Evolutionary conservation across 306 rosid species (phyloP), one percentile per base, ranked within the genome.

Genomic region (Canavalia gladiata): DNA sequence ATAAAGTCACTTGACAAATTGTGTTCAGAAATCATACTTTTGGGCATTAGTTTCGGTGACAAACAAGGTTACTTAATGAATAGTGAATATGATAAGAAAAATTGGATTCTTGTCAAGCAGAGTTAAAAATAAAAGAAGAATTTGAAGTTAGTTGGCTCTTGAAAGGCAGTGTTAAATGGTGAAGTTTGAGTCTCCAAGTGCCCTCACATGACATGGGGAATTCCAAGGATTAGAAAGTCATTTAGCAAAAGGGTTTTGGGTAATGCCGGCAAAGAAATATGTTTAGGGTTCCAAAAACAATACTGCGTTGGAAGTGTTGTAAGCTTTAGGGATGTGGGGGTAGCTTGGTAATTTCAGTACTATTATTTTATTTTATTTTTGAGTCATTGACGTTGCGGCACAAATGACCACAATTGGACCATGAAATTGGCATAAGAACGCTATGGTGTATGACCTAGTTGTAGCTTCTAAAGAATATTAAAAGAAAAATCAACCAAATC

Each of bases 61-160:
- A 46, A 29, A 70, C 47, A 70, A 18, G 46, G 60, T 0, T 69
- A 1, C 31, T 47, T 30, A 30, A 10, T 72, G 5, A 73, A 73
- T 3, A 54, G 52, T 45, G 29, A 59, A 30, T 31, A 25, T 60
- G 41, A 3, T 8, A 60, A 63, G 80, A 59, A 47, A 56, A 30
- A 8, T 62, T 76, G 72, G 49, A 49, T 76, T 64, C 43, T 43
- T 45, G 25, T 74, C 5, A 43, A 42, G 45, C 45, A 74, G 31
- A 31, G 47, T 34, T 31, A 18, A 18, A 35, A 49, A 42, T 10
- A 82, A 68, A 74, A 75, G 63, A 25, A 56, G 64, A 75, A 39
- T 72, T 66, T 84, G 56, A 84, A 83, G 10, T 63, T 42, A 59
- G 18, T 43, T 78, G 81, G 50, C 83, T 84, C 80, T 66, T 46